phyloP scores from a whole-genome alignment of 768 basidiomycete genomes.

The Tremella fuciformis region DNA sequence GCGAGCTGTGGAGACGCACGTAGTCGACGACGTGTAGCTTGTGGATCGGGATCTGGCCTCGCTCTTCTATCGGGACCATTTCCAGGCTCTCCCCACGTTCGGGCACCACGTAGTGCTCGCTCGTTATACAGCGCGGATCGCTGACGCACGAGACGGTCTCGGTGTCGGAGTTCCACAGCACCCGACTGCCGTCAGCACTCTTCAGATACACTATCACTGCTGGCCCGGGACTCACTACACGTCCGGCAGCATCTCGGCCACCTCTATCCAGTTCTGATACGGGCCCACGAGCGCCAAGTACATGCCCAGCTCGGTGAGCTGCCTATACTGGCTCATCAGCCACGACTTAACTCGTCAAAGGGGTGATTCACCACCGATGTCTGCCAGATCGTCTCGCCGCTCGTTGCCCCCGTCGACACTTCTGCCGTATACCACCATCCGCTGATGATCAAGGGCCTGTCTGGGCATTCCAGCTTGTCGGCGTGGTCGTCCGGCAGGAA shows the following conservation, averaged over 20 bases:
- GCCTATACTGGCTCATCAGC: constrained; percentile 18
- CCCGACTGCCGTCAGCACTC: constrained; percentile 16
- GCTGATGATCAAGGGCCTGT: constrained; percentile 33
- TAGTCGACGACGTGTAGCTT: constrained; percentile 42
- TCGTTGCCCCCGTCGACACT: constrained; percentile 19
- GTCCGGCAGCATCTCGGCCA: constrained; percentile 48
- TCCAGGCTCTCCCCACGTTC: constrained; percentile 27
- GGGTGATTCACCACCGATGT: constrained; percentile 17
- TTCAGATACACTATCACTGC: neutral
- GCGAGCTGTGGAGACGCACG: constrained; percentile 25
- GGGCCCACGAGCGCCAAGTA: constrained; percentile 28
- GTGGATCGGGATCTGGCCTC: constrained; percentile 48
- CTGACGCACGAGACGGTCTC: constrained; percentile 42
- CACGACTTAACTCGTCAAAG: neutral
- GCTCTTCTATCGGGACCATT: constrained; percentile 38
- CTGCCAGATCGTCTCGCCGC: constrained; percentile 40
- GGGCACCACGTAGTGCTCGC: constrained; percentile 39
- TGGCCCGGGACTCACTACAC: constrained; percentile 44
- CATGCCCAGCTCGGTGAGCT: constrained; percentile 23
- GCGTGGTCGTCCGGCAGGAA: constrained; percentile 27
- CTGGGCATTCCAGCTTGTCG: constrained; percentile 23
- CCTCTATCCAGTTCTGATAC: constrained; percentile 41
- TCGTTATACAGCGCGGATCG: constrained; percentile 46
- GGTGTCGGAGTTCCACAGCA: constrained; percentile 38
- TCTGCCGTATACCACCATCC: constrained; percentile 44